Base-by-base conservation (phyloP, 768 basidiomycete species). In the Tylopilus vinaceipallidus region DNA sequence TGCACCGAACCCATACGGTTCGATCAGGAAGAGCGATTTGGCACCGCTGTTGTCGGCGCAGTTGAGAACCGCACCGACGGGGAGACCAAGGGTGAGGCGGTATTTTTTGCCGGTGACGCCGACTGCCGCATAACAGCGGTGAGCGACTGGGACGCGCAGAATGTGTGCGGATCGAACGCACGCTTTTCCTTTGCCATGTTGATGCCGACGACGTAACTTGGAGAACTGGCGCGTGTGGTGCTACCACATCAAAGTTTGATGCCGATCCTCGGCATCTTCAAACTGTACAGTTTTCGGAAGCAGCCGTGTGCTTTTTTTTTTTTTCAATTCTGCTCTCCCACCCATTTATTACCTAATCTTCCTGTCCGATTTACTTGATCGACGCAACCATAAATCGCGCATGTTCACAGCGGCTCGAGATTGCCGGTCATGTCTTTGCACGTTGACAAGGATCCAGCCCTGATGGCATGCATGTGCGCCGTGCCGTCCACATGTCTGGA, bases 41-140 rank as follows among this genome's bases (percentile, higher is more conserved):
- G 95, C 97, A 58, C 97, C 97, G 66, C 90, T 92, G 86, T 99
- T 99, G 79, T 99, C 97, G 43, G 94, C 94, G 73, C 97, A 97
- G 73, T 95, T 95, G 67, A 97, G 77, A 56, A 97, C 93, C 60
- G 93, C 93, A 58, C 91, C 92, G 57, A 90, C 88, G 54, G 91
- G 93, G 45, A 95, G 86, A 90, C 88, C 91, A 57, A 91, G 83
- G 41, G 89, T 95, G 79, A 98, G 78, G 63, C 94, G 86, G 83
- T 87, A 98, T 76, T 98, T 99, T 75, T 90, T 94, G 69, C 95
- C 95, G 64, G 92, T 81, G 56, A 86, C 81, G 63, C 73, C 73
- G 56, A 73, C 76, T 78, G 61, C n/a, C n/a, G n/a, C n/a, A n/a
- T n/a, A n/a, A n/a, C n/a, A n/a, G n/a, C n/a, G n/a, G n/a, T n/a